Base-by-base conservation (phyloP, 345 rosid species). In the Corymbia maculata region DNA sequence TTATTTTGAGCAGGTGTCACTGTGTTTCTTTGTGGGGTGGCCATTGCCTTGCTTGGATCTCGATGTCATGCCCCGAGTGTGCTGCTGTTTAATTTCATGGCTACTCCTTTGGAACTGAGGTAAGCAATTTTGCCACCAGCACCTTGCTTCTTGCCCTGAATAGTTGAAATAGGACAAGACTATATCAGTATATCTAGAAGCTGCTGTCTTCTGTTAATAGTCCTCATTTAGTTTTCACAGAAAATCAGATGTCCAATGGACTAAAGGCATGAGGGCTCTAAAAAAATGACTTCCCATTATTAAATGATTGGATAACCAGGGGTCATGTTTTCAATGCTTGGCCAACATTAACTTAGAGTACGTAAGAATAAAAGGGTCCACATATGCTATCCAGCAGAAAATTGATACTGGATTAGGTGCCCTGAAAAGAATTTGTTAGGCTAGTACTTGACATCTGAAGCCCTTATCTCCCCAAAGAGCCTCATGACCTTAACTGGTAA, bases 61-160 rank as follows among this genome's bases (percentile, higher is more conserved):
- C 90, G 86, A 68, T 96, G 97, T 91, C 97, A 97, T 93, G 92
- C 98, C 88, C 98, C 99, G 70, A 96, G 91, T 86, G 95, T 97
- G 68, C 91, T 97, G 99, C 92, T 97, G 55, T 94, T 95, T 87
- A 97, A 97, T 91, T 95, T 97, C 87, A 89, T 97, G 87, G 98
- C 98, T 28, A 97, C 99, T 86, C 98, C 99, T 22, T 89, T 97
- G 82, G 99, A 97, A 86, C 91, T 97, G 90, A 96, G 99, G 99
- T 95, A 90, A 59, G 51, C 70, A 52, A 52, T 66, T 85, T 68
- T n/a, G 47, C 55, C 17, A 55, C 24, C 26, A 36, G 28, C 68
- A 36, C 53, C 66, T 19, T 52, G 49, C 86, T 84, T 86, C 68
- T 86, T 42, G 7, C 45, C 15, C 52, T 87, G 51, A 13, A 85